Evolutionary conservation across 345 rosid genomes (phyloP).

Genomic region (Corchorus capsularis): DNA sequence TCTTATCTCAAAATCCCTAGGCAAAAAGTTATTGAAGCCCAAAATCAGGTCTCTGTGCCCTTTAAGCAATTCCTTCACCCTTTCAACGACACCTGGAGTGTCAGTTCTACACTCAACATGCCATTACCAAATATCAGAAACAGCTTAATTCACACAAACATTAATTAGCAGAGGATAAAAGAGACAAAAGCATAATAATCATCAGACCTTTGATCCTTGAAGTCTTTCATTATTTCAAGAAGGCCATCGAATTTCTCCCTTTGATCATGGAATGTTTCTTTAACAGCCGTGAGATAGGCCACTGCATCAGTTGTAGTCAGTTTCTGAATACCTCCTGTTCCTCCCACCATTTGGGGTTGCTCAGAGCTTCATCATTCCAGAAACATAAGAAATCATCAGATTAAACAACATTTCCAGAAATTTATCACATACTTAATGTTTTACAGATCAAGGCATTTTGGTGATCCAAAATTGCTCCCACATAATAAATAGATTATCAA

Average conservation of each 20-base stretch:
- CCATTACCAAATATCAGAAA: slow-evolving; percentile 20
- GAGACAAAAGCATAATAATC: background rate
- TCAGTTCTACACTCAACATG: slow-evolving; percentile 59
- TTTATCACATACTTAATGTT: slow-evolving; percentile 6
- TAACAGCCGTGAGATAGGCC: slow-evolving; percentile 90
- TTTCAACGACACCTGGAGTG: slow-evolving; percentile 85
- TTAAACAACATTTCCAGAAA: slow-evolving; percentile 13
- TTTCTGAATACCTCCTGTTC: slow-evolving; percentile 60
- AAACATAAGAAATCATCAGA: slow-evolving; percentile 18
- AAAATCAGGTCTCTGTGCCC: slow-evolving; percentile 82
- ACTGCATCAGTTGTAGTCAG: slow-evolving; percentile 91
- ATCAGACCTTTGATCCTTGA: slow-evolving; percentile 87
- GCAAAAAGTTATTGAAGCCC: slow-evolving; percentile 96
- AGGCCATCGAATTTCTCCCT: slow-evolving; percentile 86
- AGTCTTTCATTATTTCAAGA: slow-evolving; percentile 98
- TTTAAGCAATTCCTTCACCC: slow-evolving; percentile 91
- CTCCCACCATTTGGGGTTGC: slow-evolving; percentile 57
- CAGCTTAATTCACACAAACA: slow-evolving; percentile 5
- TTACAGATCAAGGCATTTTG: background rate
- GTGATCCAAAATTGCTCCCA: background rate
- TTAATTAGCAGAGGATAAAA: background rate
- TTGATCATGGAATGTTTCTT: slow-evolving; percentile 80
- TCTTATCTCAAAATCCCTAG: slow-evolving; percentile 90
- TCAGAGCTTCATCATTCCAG: slow-evolving; percentile 57
- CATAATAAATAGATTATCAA: background rate